phyloP scores from a whole-genome alignment of 257 asterid species.

The Jacaranda copaia region DNA sequence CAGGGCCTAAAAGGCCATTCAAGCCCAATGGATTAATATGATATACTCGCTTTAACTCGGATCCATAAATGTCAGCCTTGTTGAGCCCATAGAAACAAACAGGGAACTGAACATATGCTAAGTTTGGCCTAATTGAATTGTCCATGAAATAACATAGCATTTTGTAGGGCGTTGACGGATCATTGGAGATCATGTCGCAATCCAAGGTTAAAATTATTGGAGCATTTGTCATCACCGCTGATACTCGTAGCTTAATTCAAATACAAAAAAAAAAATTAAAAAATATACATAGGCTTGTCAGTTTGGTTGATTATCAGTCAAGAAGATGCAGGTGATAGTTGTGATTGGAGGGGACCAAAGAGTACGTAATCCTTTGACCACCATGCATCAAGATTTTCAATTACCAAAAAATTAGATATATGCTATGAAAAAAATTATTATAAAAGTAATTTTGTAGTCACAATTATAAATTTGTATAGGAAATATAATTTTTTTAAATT shows the following conservation, averaged over 20 bases:
- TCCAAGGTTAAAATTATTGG: constrained; percentile 75
- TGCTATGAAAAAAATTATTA: too few species aligned
- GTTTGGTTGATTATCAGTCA: too few species aligned
- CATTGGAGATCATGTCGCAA: constrained; percentile 91
- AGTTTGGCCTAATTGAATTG: constrained; percentile 34
- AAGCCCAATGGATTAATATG: constrained; percentile 55
- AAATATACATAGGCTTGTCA: too few species aligned
- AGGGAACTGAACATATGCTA: constrained; percentile 78
- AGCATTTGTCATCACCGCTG: constrained; percentile 74
- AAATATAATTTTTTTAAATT: too few species aligned
- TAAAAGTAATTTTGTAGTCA: too few species aligned
- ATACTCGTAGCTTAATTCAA: constrained; percentile 69
- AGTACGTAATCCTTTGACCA: too few species aligned
- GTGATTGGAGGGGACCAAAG: too few species aligned
- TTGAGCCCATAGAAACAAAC: constrained; percentile 54
- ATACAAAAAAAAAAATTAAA: neutral
- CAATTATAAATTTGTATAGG: too few species aligned
- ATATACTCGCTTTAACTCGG: constrained; percentile 45
- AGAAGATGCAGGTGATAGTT: too few species aligned
- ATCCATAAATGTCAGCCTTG: constrained; percentile 63
- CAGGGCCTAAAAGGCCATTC: constrained; percentile 63
- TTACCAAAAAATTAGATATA: too few species aligned
- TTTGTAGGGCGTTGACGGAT: constrained; percentile 62
- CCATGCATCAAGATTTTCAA: too few species aligned
- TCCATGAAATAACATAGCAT: constrained; percentile 65